Conservation (phyloP, 345 rosid species). For the Zanthoxylum bungeanum region DNA sequence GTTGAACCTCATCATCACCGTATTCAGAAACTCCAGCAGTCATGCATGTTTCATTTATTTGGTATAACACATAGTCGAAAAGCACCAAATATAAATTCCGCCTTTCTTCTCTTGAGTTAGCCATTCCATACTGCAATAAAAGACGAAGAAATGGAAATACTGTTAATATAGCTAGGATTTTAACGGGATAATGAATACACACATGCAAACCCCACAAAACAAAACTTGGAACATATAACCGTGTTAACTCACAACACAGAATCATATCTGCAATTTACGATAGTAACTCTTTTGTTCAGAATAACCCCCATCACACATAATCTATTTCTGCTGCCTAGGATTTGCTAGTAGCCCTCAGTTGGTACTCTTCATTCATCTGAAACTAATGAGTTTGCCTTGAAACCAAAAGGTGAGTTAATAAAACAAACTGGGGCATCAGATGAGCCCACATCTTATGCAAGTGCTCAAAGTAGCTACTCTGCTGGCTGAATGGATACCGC, state of each 20-base stretch:
- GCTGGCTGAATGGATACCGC: neutral
- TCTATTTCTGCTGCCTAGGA: neutral
- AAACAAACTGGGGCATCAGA: neutral
- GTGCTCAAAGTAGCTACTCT: neutral
- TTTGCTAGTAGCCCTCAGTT: neutral
- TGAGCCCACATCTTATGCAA: too few relatives aligned
- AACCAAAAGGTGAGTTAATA: neutral
- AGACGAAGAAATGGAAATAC: neutral
- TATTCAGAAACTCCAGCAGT: conserved; percentile 84
- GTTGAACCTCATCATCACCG: conserved; percentile 80
- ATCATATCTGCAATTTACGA: neutral
- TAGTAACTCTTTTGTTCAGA: neutral
- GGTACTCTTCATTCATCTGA: neutral
- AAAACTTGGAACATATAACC: neutral
- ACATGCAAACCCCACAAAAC: neutral
- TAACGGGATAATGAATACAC: neutral
- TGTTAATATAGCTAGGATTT: neutral
- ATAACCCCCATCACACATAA: neutral
- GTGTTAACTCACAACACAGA: neutral
- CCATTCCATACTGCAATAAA: conserved; percentile 78
- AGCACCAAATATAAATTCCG: conserved; percentile 84
- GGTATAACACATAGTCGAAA: conserved; percentile 81
- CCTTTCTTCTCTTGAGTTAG: conserved; percentile 83
- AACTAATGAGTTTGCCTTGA: neutral
- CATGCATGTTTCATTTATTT: conserved; percentile 75